Evolutionary conservation across 2,329 filamentous ascomycete species (phyloP).

Genomic region (Botrytis porri): DNA sequence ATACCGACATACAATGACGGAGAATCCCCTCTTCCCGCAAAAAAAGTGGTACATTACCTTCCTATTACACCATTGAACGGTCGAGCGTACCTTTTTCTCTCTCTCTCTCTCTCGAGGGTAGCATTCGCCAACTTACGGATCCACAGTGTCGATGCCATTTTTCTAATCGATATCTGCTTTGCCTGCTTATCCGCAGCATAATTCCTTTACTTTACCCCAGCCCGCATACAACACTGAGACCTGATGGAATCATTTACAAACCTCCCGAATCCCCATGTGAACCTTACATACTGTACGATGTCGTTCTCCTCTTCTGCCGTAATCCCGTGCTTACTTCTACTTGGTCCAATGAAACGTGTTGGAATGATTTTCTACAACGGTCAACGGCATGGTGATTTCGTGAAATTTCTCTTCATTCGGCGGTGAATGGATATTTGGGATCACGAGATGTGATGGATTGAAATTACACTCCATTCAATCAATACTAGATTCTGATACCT

Average conservation of each 20-base stretch:
- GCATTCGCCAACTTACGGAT: constrained; percentile 9
- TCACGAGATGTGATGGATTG: constrained; percentile 12
- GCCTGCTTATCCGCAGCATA: constrained; percentile 12
- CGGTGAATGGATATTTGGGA: constrained; percentile 12
- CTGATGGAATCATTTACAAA: neutral
- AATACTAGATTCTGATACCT: neutral
- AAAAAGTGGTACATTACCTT: constrained; percentile 11
- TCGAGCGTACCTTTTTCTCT: constrained; percentile 17
- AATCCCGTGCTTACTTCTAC: neutral
- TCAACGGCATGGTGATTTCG: constrained; percentile 12
- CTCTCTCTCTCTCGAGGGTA: constrained; percentile 2
- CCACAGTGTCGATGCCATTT: neutral
- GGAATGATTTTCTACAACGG: constrained; percentile 1
- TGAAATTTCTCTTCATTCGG: neutral
- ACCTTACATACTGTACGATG: constrained; percentile 11
- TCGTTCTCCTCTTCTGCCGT: constrained; percentile 5
- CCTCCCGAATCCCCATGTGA: constrained; percentile 6
- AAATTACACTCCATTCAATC: constrained; percentile 7
- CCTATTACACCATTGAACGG: constrained; percentile 16
- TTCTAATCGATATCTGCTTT: constrained; percentile 14
- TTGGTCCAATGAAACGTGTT: neutral
- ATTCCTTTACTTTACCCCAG: constrained; percentile 9
- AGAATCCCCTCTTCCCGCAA: neutral
- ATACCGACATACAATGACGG: neutral
- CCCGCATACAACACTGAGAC: neutral